Evolutionary conservation across 495 filamentous ascomycete genomes (phyloP).

Genomic region (Penicillium cataractarum): DNA sequence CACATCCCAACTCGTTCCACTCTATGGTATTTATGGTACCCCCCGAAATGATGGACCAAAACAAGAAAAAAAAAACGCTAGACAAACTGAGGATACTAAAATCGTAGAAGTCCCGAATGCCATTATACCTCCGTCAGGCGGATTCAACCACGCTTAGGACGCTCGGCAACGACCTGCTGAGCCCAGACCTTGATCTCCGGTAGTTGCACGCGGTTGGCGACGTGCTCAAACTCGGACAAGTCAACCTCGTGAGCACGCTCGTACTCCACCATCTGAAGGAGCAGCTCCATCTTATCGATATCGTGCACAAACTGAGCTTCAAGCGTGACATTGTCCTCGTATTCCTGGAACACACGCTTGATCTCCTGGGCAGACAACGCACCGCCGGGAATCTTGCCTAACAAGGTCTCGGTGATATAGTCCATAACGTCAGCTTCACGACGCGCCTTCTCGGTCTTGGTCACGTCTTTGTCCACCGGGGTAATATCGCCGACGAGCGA

Average conservation of each 20-base stretch:
- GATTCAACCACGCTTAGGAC: conserved; percentile 51
- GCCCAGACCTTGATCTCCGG: conserved; percentile 82
- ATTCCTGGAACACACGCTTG: conserved; percentile 83
- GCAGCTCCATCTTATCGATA: conserved; percentile 92
- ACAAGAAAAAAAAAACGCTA: conserved; percentile 17
- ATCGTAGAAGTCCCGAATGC: background rate
- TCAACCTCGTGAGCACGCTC: conserved; percentile 76
- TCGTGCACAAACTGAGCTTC: conserved; percentile 93
- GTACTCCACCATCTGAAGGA: conserved; percentile 96
- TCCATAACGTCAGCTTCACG: conserved; percentile 89
- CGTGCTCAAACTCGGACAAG: conserved; percentile 81
- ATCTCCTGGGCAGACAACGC: conserved; percentile 64
- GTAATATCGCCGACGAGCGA: conserved; percentile 94
- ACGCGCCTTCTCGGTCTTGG: conserved; percentile 77
- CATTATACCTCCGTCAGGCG: background rate
- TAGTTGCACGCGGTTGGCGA: conserved; percentile 70
- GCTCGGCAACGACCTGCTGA: conserved; percentile 72
- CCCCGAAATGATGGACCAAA: conserved; percentile 10
- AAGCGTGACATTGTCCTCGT: conserved; percentile 80
- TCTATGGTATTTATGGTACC: conserved; percentile 28
- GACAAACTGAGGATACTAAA: background rate
- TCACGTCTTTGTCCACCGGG: conserved; percentile 66
- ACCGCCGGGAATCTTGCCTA: conserved; percentile 75
- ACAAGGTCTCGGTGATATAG: conserved; percentile 71
- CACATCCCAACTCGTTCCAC: conserved; percentile 11